Conservation (phyloP, 495 filamentous ascomycete genomes). For the Platismatia glauca region DNA sequence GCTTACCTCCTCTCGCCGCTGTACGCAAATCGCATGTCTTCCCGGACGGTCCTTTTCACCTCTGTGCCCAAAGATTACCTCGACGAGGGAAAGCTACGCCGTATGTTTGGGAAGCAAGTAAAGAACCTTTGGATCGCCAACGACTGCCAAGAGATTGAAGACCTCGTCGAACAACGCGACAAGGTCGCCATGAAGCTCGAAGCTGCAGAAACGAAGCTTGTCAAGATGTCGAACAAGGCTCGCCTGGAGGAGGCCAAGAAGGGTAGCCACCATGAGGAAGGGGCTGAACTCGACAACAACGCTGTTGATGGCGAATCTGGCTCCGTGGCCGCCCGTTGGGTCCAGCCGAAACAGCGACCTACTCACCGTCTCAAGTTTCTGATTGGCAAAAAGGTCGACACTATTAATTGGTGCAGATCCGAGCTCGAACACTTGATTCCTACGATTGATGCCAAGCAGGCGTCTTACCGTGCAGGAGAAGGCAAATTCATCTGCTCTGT, state of each 20-base stretch:
- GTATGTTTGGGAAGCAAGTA: conserved; percentile 67
- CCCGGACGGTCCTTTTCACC: conserved; percentile 85
- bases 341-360: conserved; percentile 72
- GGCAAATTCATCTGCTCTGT: conserved; percentile 48
- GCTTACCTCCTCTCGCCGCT: conserved; percentile 84
- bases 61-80: conserved; percentile 72
- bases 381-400: conserved; percentile 80
- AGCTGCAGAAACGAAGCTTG: conserved; percentile 78
- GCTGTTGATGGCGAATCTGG: conserved; percentile 58
- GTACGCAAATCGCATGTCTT: conserved; percentile 83
- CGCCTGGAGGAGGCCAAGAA: conserved; percentile 72
- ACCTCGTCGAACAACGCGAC: conserved; percentile 78
- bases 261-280: conserved; percentile 44
- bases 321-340: conserved; percentile 68
- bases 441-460: conserved; percentile 66
- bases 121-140: conserved; percentile 80
- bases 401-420: conserved; percentile 76
- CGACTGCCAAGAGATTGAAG: conserved; percentile 71
- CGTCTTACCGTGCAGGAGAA: conserved; percentile 59
- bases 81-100: conserved; percentile 60
- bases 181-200: conserved; percentile 78
- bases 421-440: conserved; percentile 77
- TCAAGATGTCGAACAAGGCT: conserved; percentile 69
- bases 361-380: conserved; percentile 72
- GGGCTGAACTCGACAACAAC: conserved; percentile 36